A percentile compares a stretch with the other conserved stretches of the same genome.
Conservation (phyloP, 768 basidiomycete species). For the Amanita inopinata region DNA sequence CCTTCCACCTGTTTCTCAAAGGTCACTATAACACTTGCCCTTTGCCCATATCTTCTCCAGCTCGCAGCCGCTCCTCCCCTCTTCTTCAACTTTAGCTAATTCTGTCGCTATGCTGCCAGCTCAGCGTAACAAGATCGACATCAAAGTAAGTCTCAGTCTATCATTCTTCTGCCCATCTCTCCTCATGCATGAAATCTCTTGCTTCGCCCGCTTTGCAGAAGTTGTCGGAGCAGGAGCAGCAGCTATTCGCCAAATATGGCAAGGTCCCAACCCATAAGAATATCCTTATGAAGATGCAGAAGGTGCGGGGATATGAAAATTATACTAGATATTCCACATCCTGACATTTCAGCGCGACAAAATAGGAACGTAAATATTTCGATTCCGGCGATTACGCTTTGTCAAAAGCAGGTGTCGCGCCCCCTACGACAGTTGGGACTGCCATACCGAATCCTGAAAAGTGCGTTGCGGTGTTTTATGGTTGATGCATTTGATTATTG, state of each 20-base stretch:
- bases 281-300: constrained; percentile 89
- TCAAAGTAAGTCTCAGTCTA: constrained; percentile 62
- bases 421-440: constrained; percentile 84
- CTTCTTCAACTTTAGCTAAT: constrained; percentile 17
- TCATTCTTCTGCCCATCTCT: constrained; percentile 3
- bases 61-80: constrained; percentile 19
- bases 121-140: constrained; percentile 87
- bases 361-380: constrained; percentile 96
- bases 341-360: neutral
- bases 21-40: constrained; percentile 15
- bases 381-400: constrained; percentile 98
- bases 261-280: constrained; percentile 93
- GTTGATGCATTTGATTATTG: constrained; percentile 13
- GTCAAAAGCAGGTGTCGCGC: constrained; percentile 88
- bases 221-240: constrained; percentile 82
- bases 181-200: neutral
- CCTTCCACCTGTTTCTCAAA: neutral
- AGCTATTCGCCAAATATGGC: constrained; percentile 91
- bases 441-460: constrained; percentile 98
- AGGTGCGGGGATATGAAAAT: constrained; percentile 41
- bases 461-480: constrained; percentile 35
- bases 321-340: neutral
- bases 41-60: constrained; percentile 13
- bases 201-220: too few relatives aligned
- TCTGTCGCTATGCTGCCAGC: constrained; percentile 54